Base-by-base conservation (phyloP, 1,284 basidiomycete genomes). In the Pulveroboletus sp. region DNA sequence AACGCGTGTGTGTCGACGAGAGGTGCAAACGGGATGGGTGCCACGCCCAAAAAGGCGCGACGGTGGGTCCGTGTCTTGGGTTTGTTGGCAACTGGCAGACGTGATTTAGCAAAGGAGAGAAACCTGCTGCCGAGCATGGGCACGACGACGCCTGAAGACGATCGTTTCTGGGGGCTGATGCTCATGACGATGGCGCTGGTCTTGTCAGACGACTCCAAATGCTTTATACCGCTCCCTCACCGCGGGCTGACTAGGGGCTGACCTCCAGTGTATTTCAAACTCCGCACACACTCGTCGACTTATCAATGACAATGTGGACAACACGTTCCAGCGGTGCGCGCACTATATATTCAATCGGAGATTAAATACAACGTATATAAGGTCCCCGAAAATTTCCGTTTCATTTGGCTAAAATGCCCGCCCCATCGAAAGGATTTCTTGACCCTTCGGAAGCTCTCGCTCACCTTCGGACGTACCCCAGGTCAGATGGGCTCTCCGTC, bases 401-500 rank as follows among this genome's bases (percentile, higher is more conserved):
- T 33, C n/a, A 49, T 12, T 38, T 64, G 66, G 71, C 71, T 72
- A 73, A 72, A 62, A 70, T 70, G 69, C 71, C 69, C 66, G 6
- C 61, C 61, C 67, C 62, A 40, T 62, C 58, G 49, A 74, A 72
- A 58, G 43, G 48, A 54, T 75, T 77, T 65, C 84, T 91, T 67
- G 79, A 87, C 66, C 81, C 88, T 46, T 77, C 81, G 43, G 72
- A 76, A 57, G 94, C 94, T 48, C 67, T 96, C 54, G 82, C 85
- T 48, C 82, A 87, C 69, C 87, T 98, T 69, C 78, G 82, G 62
- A 76, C 83, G 17, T 99, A 99, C 75, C 47, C 76, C 43, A 78
- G 80, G 57, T 75, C 78, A n/a, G 97, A 99, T 83, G 97, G 96
- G 40, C 85, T 99, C 52, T 85, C 90, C 58, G 82, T 94, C 65